phyloP scores from a whole-genome alignment of 1,284 basidiomycete genomes.

The Heterobasidion annosum region DNA sequence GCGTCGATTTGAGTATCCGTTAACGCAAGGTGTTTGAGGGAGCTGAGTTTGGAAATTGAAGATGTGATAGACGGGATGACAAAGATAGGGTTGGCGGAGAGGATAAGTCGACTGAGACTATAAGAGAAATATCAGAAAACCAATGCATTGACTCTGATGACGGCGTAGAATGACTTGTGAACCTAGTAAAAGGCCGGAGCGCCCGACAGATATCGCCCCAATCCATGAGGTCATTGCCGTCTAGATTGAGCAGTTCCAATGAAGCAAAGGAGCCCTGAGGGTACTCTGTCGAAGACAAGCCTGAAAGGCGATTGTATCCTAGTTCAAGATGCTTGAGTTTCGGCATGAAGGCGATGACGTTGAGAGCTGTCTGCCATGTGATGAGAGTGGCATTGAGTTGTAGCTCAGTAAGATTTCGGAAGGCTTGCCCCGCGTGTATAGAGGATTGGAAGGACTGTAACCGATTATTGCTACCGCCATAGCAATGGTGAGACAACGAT shows the following conservation, averaged over 20 bases:
- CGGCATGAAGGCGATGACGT: slow-evolving; percentile 48
- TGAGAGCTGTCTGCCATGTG: slow-evolving; percentile 61
- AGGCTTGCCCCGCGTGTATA: slow-evolving; percentile 30
- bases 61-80: slow-evolving; percentile 22
- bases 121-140: neutral
- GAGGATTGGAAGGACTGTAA: slow-evolving; percentile 26
- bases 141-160: slow-evolving; percentile 10
- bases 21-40: slow-evolving; percentile 49
- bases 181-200: slow-evolving; percentile 43
- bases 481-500: slow-evolving; percentile 9
- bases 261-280: slow-evolving; percentile 1
- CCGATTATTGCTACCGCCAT: slow-evolving; percentile 48
- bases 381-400: slow-evolving; percentile 70
- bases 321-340: slow-evolving; percentile 60
- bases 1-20: slow-evolving; percentile 49
- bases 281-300: slow-evolving; percentile 19
- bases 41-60: slow-evolving; percentile 3
- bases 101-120: slow-evolving; percentile 58
- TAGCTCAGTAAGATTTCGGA: slow-evolving; percentile 53
- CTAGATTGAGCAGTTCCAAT: slow-evolving; percentile 51
- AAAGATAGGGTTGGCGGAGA: slow-evolving; percentile 58
- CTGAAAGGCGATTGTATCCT: slow-evolving; percentile 62
- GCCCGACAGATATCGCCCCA: slow-evolving; percentile 50
- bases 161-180: slow-evolving; percentile 16
- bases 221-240: slow-evolving; percentile 55